phyloP scores from a whole-genome alignment of 768 basidiomycete genomes.

The Trametes punicea region DNA sequence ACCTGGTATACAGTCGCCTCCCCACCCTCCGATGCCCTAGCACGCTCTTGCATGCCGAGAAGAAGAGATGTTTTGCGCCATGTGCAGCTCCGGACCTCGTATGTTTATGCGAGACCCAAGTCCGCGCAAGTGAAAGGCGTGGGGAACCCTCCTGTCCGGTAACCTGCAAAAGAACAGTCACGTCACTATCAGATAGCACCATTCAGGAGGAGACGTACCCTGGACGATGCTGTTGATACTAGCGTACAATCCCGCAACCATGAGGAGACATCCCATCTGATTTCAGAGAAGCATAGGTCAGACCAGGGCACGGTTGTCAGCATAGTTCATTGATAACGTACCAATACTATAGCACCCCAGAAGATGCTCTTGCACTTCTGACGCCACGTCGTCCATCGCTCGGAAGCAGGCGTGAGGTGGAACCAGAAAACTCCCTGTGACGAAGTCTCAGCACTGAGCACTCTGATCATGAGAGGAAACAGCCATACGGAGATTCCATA shows the following conservation, averaged over 20 bases:
- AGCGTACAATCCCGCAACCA: slow-evolving; percentile 30
- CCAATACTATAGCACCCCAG: slow-evolving; percentile 25
- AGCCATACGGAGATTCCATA: slow-evolving; percentile 27
- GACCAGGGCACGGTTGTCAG: not conserved
- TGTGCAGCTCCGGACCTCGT: not conserved
- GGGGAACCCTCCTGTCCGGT: slow-evolving; percentile 26
- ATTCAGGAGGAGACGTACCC: slow-evolving; percentile 18
- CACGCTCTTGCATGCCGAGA: no score
- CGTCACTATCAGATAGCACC: not conserved
- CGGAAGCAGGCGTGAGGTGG: slow-evolving; percentile 24
- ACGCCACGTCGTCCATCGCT: slow-evolving; percentile 25
- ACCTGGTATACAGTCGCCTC: not conserved
- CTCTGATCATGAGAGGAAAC: not conserved
- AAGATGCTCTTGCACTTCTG: slow-evolving; percentile 26
- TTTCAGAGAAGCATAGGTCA: no score
- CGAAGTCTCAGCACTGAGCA: not conserved
- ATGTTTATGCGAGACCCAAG: slow-evolving; percentile 8
- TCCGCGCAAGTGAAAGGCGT: slow-evolving; percentile 28
- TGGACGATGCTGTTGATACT: slow-evolving; percentile 28
- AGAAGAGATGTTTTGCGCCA: no score
- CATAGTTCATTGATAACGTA: slow-evolving; percentile 2
- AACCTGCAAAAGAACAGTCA: slow-evolving; percentile 17
- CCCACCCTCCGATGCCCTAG: not conserved
- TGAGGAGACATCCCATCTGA: slow-evolving; percentile 31
- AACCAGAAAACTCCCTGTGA: slow-evolving; percentile 29